These are phyloP conservation scores for Pinus taeda DNA, from an alignment of 75 land plant genomes.

Conservation along the genomic window DNA sequence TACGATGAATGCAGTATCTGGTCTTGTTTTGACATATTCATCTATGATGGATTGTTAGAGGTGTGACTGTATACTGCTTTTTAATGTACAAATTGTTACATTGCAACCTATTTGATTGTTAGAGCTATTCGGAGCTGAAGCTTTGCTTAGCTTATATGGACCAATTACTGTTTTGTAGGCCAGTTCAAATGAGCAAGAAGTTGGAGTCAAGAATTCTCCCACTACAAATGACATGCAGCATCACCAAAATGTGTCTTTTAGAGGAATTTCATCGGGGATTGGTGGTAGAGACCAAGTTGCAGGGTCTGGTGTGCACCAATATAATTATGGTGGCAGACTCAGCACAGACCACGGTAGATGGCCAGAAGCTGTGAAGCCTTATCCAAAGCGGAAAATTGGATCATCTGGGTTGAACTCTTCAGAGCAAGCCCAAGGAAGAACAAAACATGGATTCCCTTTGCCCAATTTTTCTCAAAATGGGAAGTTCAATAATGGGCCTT, in stretches of 20 bases:
- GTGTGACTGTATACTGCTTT: background rate
- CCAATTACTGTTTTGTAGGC: background rate
- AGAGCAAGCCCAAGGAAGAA: slow-evolving; percentile 3
- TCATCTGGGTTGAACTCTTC: background rate
- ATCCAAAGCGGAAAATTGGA: slow-evolving; percentile 4
- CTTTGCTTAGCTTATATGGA: background rate
- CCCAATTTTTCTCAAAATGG: slow-evolving; percentile 2
- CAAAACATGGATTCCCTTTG: background rate
- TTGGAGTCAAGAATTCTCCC: background rate
- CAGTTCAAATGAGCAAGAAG: background rate
- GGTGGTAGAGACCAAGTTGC: background rate
- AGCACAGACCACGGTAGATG: background rate
- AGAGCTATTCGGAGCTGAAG: background rate
- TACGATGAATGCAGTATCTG: background rate
- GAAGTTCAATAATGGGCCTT: slow-evolving; percentile 5
- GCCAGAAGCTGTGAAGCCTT: background rate
- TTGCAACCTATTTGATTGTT: background rate
- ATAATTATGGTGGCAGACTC: background rate
- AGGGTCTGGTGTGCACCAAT: no score
- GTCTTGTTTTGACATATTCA: background rate
- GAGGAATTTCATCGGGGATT: background rate
- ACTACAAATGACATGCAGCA: slow-evolving; percentile 8
- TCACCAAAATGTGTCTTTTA: background rate
- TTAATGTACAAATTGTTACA: background rate
- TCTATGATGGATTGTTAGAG: background rate